Base-by-base conservation (phyloP, 2,329 filamentous ascomycete genomes). In the Alternaria sp. region DNA sequence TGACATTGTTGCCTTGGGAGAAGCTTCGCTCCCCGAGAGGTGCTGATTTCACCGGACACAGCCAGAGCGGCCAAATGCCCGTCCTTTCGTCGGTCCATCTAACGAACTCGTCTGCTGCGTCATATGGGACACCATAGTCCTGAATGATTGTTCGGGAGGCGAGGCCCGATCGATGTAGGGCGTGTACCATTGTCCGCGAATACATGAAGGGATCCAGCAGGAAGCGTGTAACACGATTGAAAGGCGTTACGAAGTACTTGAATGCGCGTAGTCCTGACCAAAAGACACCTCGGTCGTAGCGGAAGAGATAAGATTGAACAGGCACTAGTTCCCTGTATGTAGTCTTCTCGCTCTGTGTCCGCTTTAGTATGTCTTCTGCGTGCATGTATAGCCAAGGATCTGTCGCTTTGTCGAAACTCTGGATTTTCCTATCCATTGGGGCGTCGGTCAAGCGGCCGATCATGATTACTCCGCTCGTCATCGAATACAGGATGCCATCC, bases 371-470 rank as follows among this genome's bases (percentile, higher is more conserved):
- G 9, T 66, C 58, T 64, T 86, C 78, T 1, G 86, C 89, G 65
- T 91, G 90, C 3, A 92, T 79, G 61, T 92, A 93, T 72, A 92
- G 92, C 91, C 90, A 93, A 0, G 89, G 87, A 65, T 93, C 90
- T 4, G 74, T 76, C 0, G 85, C 79, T 11, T 85, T 81, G n/a
- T 84, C 85, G 74, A 92, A 90, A 5, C 70, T 70, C 54, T 79
- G 75, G 27, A 73, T 69, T 12, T 55, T 63, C 9, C 64, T 68
- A 6, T 72, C 56, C 0, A 82, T 82, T 0, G 82, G 62, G 0
- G 79, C 72, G 52, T 90, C 81, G 0, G 83, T 83, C 16, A 91
- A 78, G 10, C 80, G 81, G 0, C 90, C 90, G 0, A 84, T 82
- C 73, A 90, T 89, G 44, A 92, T 78, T 1, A 91, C 83, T 0